These are phyloP conservation scores for Candida tibetensis DNA, from an alignment of 805 yeast species.

Conservation along the genomic window DNA sequence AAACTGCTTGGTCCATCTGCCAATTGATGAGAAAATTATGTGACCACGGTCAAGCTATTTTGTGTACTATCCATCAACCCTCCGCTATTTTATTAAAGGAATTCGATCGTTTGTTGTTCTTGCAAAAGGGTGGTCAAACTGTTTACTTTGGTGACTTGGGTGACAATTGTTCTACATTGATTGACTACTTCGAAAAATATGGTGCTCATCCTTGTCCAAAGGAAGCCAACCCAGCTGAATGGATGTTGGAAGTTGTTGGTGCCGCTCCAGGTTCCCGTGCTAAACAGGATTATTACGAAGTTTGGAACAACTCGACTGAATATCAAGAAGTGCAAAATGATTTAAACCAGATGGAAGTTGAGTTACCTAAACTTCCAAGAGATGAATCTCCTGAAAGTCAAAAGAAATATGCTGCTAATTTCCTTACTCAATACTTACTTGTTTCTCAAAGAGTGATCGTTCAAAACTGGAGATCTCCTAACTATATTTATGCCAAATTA, in stretches of 20 bases:
- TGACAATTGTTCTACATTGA: constrained; percentile 23
- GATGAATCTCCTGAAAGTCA: constrained; percentile 20
- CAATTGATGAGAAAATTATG: constrained; percentile 40
- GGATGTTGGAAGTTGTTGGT: constrained; percentile 87
- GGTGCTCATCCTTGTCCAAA: constrained; percentile 39
- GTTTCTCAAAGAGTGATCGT: constrained; percentile 32
- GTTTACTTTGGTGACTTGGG: constrained; percentile 43
- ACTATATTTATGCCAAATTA: constrained; percentile 54
- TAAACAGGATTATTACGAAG: constrained; percentile 67
- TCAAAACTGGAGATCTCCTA: constrained; percentile 35
- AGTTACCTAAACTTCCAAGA: constrained; percentile 34
- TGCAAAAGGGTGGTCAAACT: constrained; percentile 51
- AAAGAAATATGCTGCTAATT: constrained; percentile 27
- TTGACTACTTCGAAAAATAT: constrained; percentile 34
- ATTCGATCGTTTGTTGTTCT: constrained; percentile 66
- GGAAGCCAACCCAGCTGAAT: constrained; percentile 53
- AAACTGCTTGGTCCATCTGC: constrained; percentile 44
- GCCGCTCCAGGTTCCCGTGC: constrained; percentile 82
- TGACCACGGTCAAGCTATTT: constrained; percentile 40
- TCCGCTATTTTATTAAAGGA: constrained; percentile 75
- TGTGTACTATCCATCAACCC: constrained; percentile 77
- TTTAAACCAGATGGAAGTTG: constrained; percentile 61
- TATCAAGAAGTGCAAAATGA: constrained; percentile 56
- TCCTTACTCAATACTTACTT: constrained; percentile 22
- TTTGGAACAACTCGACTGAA: constrained; percentile 73